Percentiles rank a stretch among this genome's conserved stretches.
Evolutionary conservation across 495 filamentous ascomycete species (phyloP).

Genomic region (Aspergillus kassunensis): DNA sequence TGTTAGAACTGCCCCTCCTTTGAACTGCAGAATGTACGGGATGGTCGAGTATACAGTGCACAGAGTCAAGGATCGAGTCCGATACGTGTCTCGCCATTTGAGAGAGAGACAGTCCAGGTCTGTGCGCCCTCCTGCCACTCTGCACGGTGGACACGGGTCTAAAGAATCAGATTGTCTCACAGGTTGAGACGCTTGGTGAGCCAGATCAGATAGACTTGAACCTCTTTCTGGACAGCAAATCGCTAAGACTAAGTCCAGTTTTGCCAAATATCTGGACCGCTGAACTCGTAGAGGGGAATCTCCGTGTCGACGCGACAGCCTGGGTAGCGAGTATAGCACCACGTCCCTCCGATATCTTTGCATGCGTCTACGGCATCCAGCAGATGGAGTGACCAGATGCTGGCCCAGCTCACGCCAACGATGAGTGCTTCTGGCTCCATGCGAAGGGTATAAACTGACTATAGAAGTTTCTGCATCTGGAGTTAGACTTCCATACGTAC

Average conservation of each 20-base stretch:
- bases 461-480: too few species aligned
- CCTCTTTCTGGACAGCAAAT: not conserved
- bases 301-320: not conserved
- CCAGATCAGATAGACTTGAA: not conserved
- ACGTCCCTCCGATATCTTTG: not conserved
- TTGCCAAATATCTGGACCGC: not conserved
- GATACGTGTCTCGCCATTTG: not conserved
- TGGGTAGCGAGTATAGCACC: slow-evolving; percentile 2
- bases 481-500: too few species aligned
- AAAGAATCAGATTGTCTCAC: not conserved
- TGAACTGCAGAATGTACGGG: not conserved
- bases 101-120: not conserved
- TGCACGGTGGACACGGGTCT: not conserved
- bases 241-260: slow-evolving; percentile 1
- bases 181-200: not conserved
- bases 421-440: not conserved
- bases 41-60: not conserved
- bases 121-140: not conserved
- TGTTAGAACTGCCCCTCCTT: not conserved
- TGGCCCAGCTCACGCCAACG: not conserved
- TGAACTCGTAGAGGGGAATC: slow-evolving; percentile 2
- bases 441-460: too few species aligned
- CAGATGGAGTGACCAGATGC: not conserved
- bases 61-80: not conserved
- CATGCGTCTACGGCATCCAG: not conserved